These are phyloP conservation scores for Jackrogersella minutella DNA, from an alignment of 495 filamentous ascomycete genomes.

Conservation along the genomic window DNA sequence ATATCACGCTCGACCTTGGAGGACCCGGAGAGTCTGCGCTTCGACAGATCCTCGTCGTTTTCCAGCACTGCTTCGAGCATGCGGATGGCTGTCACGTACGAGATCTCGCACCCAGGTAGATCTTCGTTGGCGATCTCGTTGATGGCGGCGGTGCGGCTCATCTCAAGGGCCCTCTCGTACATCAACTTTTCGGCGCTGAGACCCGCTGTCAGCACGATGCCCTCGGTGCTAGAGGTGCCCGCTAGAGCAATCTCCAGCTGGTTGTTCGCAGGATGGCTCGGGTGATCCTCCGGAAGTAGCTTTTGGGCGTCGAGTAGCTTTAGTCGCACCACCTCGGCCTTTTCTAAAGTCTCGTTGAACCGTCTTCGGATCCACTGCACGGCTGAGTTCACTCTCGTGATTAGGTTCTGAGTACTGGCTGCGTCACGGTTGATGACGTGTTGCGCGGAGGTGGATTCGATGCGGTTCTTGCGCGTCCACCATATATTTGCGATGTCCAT, in stretches of 20 bases:
- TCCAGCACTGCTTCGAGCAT: slow-evolving; percentile 96
- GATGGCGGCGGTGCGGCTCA: slow-evolving; percentile 93
- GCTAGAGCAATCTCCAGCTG: slow-evolving; percentile 54
- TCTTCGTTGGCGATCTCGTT: slow-evolving; percentile 94
- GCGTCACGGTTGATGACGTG: slow-evolving; percentile 54
- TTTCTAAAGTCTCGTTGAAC: slow-evolving; percentile 96
- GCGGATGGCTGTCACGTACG: slow-evolving; percentile 87
- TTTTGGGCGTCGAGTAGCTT: slow-evolving; percentile 89
- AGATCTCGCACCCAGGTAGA: slow-evolving; percentile 87
- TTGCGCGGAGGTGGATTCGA: slow-evolving; percentile 64
- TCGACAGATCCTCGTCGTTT: slow-evolving; percentile 72
- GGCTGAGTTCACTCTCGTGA: slow-evolving; percentile 83
- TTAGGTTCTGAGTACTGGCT: slow-evolving; percentile 61
- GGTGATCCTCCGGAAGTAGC: slow-evolving; percentile 82
- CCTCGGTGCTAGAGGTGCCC: slow-evolving; percentile 65
- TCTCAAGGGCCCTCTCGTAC: slow-evolving; percentile 96
- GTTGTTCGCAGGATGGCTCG: slow-evolving; percentile 83
- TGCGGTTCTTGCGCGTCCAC: slow-evolving; percentile 82
- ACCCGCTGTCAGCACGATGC: slow-evolving; percentile 67
- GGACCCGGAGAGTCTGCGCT: slow-evolving; percentile 48
- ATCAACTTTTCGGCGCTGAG: slow-evolving; percentile 96
- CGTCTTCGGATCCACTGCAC: slow-evolving; percentile 94
- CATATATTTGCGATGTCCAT: slow-evolving; percentile 95
- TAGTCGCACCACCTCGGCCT: slow-evolving; percentile 87
- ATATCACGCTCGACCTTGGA: slow-evolving; percentile 54